Evolutionary conservation across 331 rosid genomes (phyloP), one percentile per base, ranked within the genome.

Genomic region (Arachis monticola): DNA sequence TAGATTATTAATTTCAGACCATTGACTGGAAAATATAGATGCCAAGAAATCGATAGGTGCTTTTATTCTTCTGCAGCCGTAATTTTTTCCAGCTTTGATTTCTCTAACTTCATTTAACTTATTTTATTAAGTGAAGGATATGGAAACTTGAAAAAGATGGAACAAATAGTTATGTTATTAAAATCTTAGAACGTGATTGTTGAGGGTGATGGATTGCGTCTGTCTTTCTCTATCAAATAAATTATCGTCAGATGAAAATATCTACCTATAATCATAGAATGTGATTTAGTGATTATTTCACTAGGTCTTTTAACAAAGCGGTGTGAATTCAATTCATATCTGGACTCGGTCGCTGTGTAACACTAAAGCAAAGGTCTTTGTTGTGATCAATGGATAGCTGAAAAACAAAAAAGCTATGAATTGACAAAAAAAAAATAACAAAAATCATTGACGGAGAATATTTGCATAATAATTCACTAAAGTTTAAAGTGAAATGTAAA

Each of bases 21-120:
- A 80, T 69, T 69, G 80, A 58, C 77, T 70, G 70, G 80, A 69
- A 46, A 63, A 53, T 73, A 74, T 76, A 62, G 14, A 60, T 48
- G 44, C 53, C 35, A 51, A 73, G 57, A 67, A 50, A 12, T 52
- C 57, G 53, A 65, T 38, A 17, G 77, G 46, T 65, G 65, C 56
- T 11, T 41, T 67, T 31, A 46, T 61, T 71, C 31, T 65, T 58
- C 45, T 10, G n/a, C 48, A 22, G 44, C 30, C 51, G 27, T 64
- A 35, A 17, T 53, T 53, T 46, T 56, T 27, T 2, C 9, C 27
- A 31, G n/a, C 8, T 22, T 1, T 5, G 9, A 32, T 32, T 62
- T 62, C 59, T 53, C 4, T 5, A 5, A 7, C 42, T 64, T 8
- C 17, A 42, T 9, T 17, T 45, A 3, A 9, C 7, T 8, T 17